phyloP scores from a whole-genome alignment of 352 stramenopile species.

The Globisporangium yorkense region DNA sequence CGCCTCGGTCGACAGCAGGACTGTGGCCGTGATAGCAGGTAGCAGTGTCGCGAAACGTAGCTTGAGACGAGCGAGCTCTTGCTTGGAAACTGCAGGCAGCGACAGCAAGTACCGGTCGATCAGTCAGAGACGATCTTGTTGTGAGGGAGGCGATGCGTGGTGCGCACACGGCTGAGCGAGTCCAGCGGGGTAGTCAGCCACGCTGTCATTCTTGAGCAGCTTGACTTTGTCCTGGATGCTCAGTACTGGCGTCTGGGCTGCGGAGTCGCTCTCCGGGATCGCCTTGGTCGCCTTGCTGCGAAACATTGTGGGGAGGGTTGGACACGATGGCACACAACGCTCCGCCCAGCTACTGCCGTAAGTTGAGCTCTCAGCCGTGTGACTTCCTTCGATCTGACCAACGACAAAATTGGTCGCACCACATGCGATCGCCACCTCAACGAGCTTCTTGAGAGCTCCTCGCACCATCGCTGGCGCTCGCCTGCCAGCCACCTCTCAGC shows the following conservation, averaged over 20 bases:
- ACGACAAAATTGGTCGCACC: no score
- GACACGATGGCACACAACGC: no score
- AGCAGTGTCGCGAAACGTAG: constrained; percentile 31
- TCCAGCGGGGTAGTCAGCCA: constrained; percentile 15
- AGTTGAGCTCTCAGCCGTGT: no score
- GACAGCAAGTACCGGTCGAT: not conserved
- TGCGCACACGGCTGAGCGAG: constrained; percentile 33
- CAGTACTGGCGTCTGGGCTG: constrained; percentile 1
- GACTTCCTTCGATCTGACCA: no score
- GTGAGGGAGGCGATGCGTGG: not conserved
- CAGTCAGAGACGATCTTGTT: not conserved
- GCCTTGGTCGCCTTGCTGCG: not conserved
- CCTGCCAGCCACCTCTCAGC: no score
- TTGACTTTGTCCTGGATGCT: constrained; percentile 16
- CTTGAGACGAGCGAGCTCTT: constrained; percentile 38
- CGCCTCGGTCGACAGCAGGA: constrained; percentile 6
- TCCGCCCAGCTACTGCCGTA: no score
- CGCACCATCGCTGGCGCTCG: no score
- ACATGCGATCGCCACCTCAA: no score
- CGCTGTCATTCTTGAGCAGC: constrained; percentile 11
- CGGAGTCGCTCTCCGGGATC: not conserved
- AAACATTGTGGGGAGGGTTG: not conserved
- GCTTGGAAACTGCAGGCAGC: constrained; percentile 23
- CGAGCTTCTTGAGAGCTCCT: no score
- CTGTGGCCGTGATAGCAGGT: constrained; percentile 6